Evolutionary conservation across 345 rosid genomes (phyloP), one percentile per base, ranked within the genome.

Genomic region (Salix dunnii): DNA sequence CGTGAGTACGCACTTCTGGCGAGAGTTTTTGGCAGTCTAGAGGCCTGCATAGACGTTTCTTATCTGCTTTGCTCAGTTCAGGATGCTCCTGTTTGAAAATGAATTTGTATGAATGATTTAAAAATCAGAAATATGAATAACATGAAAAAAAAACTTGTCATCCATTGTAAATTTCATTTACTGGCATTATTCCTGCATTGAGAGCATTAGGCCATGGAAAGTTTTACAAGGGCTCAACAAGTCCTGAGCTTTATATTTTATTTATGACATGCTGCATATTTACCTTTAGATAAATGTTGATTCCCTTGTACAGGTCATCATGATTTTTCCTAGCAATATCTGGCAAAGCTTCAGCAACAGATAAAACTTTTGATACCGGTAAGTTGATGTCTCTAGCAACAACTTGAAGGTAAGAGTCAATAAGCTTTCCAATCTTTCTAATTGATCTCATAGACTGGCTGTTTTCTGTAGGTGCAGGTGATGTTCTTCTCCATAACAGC

Each of bases 11-110:
- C 31, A 94, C 89, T 72, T 91, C 95, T 27, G 88, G 85, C 13
- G 99, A 91, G 77, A 96, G 84, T 79, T 94, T 96, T 82, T 91
- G 98, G 87, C 99, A 94, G 88, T 96, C 96, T 6, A 96, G 89
- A 68, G 84, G 84, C 74, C 91, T 86, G 87, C 98, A 94, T 2
- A 94, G 90, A 28, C 85, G 81, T 72, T 94, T 96, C 83, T 85
- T 96, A 31, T 96, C 98, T 40, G 86, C 87, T 80, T 96, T 96
- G 85, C 90, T 87, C 82, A 92, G 77, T 40, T 88, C 94, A 48
- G 96, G 94, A 85, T 94, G 99, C 86, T 85, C 92, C 99, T 94
- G 93, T 78, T 69, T 28, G 27, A 14, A 30, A 14, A 30, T 33
- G 28, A 63, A 28, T 5, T 16, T 6, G 67, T 0, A 13, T 63